phyloP scores from a whole-genome alignment of 352 stramenopile species.

The Phytophthora uliginosa region DNA sequence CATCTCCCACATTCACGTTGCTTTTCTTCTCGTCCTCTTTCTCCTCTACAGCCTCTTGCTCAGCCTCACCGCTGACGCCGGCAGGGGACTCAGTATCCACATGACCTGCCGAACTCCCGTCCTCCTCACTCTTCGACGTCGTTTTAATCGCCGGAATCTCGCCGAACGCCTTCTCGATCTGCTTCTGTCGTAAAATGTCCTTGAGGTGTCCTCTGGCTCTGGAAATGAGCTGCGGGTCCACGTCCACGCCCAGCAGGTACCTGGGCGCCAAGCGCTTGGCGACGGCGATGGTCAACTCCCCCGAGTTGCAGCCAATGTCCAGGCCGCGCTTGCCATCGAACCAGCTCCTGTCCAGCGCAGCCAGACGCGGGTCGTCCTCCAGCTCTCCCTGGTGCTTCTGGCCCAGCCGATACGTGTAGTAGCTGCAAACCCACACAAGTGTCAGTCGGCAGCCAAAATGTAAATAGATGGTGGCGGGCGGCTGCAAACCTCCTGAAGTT shows the following conservation, averaged over 20 bases:
- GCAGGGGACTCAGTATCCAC: slow-evolving; percentile 4
- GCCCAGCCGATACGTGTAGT: slow-evolving; percentile 82
- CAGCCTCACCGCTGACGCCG: slow-evolving; percentile 3
- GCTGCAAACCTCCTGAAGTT: slow-evolving; percentile 76
- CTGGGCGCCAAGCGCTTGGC: slow-evolving; percentile 60
- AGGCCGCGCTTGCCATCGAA: slow-evolving; percentile 71
- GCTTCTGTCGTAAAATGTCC: slow-evolving; percentile 67
- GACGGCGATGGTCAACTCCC: slow-evolving; percentile 81
- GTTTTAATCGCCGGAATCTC: slow-evolving; percentile 41
- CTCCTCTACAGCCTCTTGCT: background rate
- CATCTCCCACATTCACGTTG: slow-evolving; percentile 8
- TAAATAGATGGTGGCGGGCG: background rate
- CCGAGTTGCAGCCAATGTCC: slow-evolving; percentile 88
- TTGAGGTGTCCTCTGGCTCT: slow-evolving; percentile 69
- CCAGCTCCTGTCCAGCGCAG: slow-evolving; percentile 70
- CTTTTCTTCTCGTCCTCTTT: slow-evolving; percentile 7
- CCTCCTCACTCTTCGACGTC: slow-evolving; percentile 9
- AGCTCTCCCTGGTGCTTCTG: slow-evolving; percentile 58
- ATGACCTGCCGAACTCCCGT: background rate
- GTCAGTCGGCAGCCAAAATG: slow-evolving; percentile 2
- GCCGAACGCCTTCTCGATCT: slow-evolving; percentile 65
- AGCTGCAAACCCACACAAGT: slow-evolving; percentile 41
- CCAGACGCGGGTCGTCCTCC: slow-evolving; percentile 70
- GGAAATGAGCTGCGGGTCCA: slow-evolving; percentile 75
- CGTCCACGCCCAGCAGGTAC: slow-evolving; percentile 79